Conservation (phyloP, 1,284 basidiomycete species). For the Papiliotrema flavescens region DNA sequence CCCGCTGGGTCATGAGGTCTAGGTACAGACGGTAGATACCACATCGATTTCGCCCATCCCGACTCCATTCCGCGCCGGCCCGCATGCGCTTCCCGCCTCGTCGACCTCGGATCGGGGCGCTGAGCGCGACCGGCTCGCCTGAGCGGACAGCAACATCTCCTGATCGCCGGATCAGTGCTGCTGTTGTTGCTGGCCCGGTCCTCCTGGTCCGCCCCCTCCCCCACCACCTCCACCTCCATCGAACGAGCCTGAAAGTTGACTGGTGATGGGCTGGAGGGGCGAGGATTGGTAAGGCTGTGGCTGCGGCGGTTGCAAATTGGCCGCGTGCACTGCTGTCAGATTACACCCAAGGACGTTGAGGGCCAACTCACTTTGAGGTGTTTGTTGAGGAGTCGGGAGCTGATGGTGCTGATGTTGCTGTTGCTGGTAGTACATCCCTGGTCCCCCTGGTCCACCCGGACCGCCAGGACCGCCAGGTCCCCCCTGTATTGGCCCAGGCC, state of each 20-base stretch:
- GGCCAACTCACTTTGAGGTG: conserved; percentile 36
- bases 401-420: conserved; percentile 7
- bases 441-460: conserved; percentile 10
- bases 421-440: conserved; percentile 11
- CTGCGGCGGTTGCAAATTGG: conserved; percentile 1
- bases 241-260: conserved; percentile 1
- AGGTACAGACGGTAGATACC: too few species aligned
- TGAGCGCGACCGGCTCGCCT: background rate
- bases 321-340: conserved; percentile 4
- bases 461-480: conserved; percentile 11
- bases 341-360: background rate
- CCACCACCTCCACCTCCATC: background rate
- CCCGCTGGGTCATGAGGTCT: background rate
- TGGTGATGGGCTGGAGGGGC: background rate
- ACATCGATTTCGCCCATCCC: too few species aligned
- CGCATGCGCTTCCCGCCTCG: background rate
- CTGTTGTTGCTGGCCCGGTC: background rate
- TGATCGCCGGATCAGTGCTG: background rate
- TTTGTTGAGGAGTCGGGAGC: conserved; percentile 36
- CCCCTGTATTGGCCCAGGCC: conserved; percentile 17
- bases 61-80: too few species aligned
- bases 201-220: background rate
- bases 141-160: background rate
- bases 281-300: conserved; percentile 1
- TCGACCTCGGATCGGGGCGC: background rate